Conservation (phyloP, 306 rosid genomes). For the Macrotyloma uniflorum region DNA sequence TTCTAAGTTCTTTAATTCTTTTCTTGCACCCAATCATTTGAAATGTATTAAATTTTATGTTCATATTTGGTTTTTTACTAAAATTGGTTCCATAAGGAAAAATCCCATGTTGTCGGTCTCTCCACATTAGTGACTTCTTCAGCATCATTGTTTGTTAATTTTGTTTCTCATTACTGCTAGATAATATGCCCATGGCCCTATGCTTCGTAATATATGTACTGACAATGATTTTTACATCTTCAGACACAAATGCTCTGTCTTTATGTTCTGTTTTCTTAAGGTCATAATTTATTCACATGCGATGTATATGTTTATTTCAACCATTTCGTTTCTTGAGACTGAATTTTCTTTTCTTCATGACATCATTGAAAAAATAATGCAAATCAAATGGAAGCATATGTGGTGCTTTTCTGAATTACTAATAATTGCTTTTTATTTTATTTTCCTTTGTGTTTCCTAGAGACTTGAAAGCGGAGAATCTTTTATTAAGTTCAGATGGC, state of each 20-base stretch:
- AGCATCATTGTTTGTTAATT: background rate
- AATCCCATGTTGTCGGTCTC: constrained; percentile 1
- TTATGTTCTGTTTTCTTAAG: constrained; percentile 22
- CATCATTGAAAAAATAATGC: background rate
- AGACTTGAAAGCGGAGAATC: constrained; percentile 95
- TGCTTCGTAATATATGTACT: background rate
- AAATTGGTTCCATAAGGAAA: background rate
- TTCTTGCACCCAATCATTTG: background rate
- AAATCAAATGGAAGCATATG: background rate
- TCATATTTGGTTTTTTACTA: background rate
- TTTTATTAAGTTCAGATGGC: constrained; percentile 83
- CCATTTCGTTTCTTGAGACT: background rate
- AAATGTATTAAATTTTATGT: background rate
- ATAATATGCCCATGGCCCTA: background rate
- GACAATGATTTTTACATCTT: background rate
- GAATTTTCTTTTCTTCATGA: background rate
- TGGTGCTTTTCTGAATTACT: background rate
- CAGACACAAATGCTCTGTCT: background rate
- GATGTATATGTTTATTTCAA: background rate
- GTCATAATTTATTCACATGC: background rate
- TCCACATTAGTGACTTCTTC: background rate
- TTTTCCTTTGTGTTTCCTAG: constrained; percentile 46
- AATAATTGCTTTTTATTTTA: constrained; percentile 19
- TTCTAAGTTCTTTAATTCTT: background rate
- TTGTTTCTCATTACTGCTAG: constrained; percentile 1